phyloP scores from a whole-genome alignment of 2,329 filamentous ascomycete genomes.

The Neofusicoccum laricinum region DNA sequence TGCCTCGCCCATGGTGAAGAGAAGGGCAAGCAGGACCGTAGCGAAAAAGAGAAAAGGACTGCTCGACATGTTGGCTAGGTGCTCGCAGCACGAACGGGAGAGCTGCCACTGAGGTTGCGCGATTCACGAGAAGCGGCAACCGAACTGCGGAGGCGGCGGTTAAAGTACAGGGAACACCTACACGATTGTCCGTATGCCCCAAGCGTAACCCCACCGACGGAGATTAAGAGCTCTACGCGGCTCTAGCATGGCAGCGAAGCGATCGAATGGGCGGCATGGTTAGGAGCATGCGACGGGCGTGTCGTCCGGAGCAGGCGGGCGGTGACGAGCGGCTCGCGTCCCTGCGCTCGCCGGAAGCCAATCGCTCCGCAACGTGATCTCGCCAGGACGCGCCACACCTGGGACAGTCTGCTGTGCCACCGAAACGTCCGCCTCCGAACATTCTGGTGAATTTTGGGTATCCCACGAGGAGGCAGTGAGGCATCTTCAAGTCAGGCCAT shows the following conservation, averaged over 20 bases:
- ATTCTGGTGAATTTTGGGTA: background rate
- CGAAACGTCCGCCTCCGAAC: background rate
- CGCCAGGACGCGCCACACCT: background rate
- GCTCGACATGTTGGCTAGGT: background rate
- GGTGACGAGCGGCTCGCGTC: constrained; percentile 3
- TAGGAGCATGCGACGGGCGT: background rate
- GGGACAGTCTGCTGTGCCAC: background rate
- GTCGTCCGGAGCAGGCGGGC: background rate
- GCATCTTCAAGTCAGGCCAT: background rate
- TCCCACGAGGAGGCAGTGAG: background rate
- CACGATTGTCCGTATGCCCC: constrained; percentile 7
- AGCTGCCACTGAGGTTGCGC: background rate
- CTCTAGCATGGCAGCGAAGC: background rate
- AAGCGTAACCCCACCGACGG: constrained; percentile 1
- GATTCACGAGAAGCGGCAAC: background rate
- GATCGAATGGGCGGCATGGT: constrained; percentile 7
- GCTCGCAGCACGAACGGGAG: too few species aligned
- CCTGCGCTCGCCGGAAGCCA: background rate
- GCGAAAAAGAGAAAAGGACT: constrained; percentile 15
- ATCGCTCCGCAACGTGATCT: constrained; percentile 9
- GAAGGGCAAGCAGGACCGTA: constrained; percentile 9
- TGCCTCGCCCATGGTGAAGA: constrained; percentile 16
- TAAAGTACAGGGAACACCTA: constrained; percentile 4
- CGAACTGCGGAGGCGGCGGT: background rate
- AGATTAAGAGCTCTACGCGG: background rate